phyloP scores from a whole-genome alignment of 805 yeast species.

The Metschnikowia matae region DNA sequence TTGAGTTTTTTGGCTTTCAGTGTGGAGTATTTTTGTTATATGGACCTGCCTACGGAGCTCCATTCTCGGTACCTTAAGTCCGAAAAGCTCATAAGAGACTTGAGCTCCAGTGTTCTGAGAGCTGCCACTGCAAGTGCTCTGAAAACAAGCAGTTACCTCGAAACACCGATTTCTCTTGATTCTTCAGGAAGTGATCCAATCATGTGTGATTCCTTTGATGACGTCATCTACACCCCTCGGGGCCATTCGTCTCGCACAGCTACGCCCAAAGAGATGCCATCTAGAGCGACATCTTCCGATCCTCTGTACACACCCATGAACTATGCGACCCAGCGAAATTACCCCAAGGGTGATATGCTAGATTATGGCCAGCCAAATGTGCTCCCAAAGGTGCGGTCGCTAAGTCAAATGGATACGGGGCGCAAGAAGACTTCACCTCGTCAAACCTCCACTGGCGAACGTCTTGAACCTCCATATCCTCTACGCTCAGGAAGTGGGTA shows the following conservation, averaged over 20 bases:
- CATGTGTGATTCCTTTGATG: conserved; percentile 1
- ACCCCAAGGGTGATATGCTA: neutral
- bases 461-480: conserved; percentile 3
- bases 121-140: neutral
- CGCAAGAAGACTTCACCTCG: neutral
- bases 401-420: neutral
- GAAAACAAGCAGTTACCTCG: neutral
- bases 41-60: conserved; percentile 9
- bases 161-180: neutral
- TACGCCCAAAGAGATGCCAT: neutral
- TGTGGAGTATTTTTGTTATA: conserved; percentile 12
- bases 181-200: neutral
- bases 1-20: conserved; percentile 8
- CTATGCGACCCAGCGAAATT: neutral
- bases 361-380: neutral
- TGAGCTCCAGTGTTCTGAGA: conserved; percentile 4
- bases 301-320: neutral
- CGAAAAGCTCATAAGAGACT: conserved; percentile 1
- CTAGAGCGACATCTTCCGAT: neutral
- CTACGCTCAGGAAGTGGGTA: neutral
- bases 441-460: neutral
- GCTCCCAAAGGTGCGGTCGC: conserved; percentile 2
- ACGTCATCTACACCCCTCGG: neutral
- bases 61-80: conserved; percentile 6
- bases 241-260: neutral